These are phyloP conservation scores for Proliferodiscus dingleyae DNA, from an alignment of 2,329 filamentous ascomycete species.

Conservation along the genomic window DNA sequence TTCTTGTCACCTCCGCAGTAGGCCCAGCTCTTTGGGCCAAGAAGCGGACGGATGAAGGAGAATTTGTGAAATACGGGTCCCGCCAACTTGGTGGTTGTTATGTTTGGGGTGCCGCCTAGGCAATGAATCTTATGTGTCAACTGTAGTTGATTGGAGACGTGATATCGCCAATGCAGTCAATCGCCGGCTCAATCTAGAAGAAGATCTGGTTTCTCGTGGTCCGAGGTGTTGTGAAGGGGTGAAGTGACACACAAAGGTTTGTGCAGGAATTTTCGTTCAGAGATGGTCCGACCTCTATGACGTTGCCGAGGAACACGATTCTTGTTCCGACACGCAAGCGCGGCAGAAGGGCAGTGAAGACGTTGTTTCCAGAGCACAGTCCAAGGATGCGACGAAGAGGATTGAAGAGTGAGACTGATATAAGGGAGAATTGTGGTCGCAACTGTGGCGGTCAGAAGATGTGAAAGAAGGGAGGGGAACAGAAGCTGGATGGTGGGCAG, in stretches of 20 bases:
- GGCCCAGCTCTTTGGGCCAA: conserved; percentile 90
- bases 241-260: neutral
- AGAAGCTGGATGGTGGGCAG: too few species aligned
- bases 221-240: neutral
- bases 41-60: conserved; percentile 79
- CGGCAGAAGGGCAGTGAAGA: neutral
- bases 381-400: neutral
- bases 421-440: conserved; percentile 1
- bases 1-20: conserved; percentile 95
- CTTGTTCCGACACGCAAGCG: conserved; percentile 1
- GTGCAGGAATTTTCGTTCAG: neutral
- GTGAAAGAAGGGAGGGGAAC: neutral
- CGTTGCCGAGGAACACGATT: neutral
- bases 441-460: neutral
- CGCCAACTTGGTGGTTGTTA: conserved; percentile 83
- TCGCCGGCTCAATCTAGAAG: neutral
- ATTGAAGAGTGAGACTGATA: neutral
- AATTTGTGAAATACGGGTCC: conserved; percentile 67
- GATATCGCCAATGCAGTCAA: neutral
- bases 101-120: conserved; percentile 28
- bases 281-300: too few species aligned
- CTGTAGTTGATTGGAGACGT: neutral
- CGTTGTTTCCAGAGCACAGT: neutral
- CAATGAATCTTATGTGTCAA: conserved; percentile 9
- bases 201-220: neutral